These are phyloP conservation scores for Limonium bicolor DNA, from an alignment of 148 eudicot species.

Conservation along the genomic window DNA sequence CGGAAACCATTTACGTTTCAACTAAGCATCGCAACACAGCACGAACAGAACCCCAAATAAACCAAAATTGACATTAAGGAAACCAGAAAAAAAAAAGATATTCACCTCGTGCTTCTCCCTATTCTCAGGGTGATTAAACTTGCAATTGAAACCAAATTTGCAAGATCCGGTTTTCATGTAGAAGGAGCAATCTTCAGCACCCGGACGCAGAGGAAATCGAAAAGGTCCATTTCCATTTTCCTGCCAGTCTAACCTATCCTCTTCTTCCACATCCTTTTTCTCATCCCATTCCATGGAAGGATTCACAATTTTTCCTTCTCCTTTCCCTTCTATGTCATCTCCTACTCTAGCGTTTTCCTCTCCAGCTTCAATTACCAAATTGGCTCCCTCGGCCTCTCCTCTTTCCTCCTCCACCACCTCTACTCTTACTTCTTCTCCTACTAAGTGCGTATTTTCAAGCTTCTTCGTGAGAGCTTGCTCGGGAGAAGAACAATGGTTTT, in stretches of 20 bases:
- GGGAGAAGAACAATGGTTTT: no score
- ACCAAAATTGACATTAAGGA: not conserved
- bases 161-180: constrained; percentile 49
- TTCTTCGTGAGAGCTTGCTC: constrained; percentile 8
- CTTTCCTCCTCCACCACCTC: not conserved
- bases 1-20: constrained; percentile 2
- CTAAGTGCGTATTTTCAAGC: constrained; percentile 2
- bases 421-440: not conserved
- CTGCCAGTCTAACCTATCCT: no score
- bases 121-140: constrained; percentile 31
- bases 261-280: not conserved
- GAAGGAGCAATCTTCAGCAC: constrained; percentile 36
- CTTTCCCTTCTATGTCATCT: not conserved
- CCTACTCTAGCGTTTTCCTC: constrained; percentile 4
- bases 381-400: constrained; percentile 10
- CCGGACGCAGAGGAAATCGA: constrained; percentile 22
- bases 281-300: not conserved
- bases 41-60: not conserved
- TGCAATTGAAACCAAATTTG: constrained; percentile 44
- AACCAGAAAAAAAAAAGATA: not conserved
- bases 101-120: constrained; percentile 28
- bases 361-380: constrained; percentile 1
- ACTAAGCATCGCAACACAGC: not conserved
- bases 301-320: not conserved
- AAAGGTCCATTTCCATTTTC: not conserved